Conservation (phyloP, 176 grass and related monocot genomes). For the sorghum (Sorghum bicolor) region Sorghum_bicolor_NCBIv3 NC_012879.2:5308001-5308500, state of each 20-base stretch:
- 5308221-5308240: conserved; percentile 73
- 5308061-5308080: not conserved
- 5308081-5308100: conserved; percentile 4
- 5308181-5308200: conserved; percentile 56
- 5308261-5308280: conserved; percentile 7
- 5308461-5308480: not conserved
- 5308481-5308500: not conserved
- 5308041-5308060: not conserved
- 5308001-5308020: conserved; percentile 5
- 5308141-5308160: conserved; percentile 88
- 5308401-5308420: not conserved
- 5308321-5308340: conserved; percentile 72
- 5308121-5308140: conserved; percentile 90
- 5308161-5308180: conserved; percentile 73
- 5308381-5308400: not conserved
- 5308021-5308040: not conserved
- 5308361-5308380: conserved; percentile 73
- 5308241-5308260: conserved; percentile 26
- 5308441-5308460: not conserved
- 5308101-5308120: conserved; percentile 6
- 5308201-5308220: conserved; percentile 61
- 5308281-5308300: conserved; percentile 6
- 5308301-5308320: conserved; percentile 83
- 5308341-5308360: conserved; percentile 94
- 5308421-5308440: not conserved